These are phyloP conservation scores for Panicum virgatum DNA, from an alignment of 202 grass and related monocot genomes.

Conservation along the genomic window DNA sequence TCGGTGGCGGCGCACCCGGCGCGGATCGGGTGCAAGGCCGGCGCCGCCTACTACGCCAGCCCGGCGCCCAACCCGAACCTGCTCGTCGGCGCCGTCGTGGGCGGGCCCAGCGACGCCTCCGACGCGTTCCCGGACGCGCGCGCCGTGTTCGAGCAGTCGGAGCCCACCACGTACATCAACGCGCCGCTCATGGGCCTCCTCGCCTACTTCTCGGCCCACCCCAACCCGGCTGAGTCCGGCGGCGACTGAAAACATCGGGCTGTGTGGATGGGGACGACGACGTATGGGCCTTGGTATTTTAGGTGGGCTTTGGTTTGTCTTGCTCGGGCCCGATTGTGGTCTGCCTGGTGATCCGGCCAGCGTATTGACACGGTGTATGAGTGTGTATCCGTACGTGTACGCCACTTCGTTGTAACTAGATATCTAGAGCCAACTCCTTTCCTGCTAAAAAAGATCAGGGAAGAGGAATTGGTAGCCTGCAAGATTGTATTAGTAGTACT, in stretches of 20 bases:
- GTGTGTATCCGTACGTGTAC: no score
- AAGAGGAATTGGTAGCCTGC: conserved; percentile 15
- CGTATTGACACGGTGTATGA: not conserved
- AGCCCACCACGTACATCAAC: conserved; percentile 97
- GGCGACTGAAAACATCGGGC: not conserved
- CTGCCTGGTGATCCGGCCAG: not conserved
- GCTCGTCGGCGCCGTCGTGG: conserved; percentile 80
- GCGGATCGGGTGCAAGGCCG: conserved; percentile 71
- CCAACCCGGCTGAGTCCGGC: conserved; percentile 58
- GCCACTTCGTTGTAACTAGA: not conserved
- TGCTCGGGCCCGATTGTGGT: not conserved
- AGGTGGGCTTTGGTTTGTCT: not conserved
- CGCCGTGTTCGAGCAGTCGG: conserved; percentile 82
- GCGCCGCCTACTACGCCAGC: conserved; percentile 71
- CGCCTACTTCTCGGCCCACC: conserved; percentile 79
- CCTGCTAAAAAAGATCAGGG: conserved; percentile 22
- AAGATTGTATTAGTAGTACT: not conserved
- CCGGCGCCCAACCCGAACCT: conserved; percentile 71
- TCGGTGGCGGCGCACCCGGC: conserved; percentile 72
- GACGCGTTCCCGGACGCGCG: conserved; percentile 77
- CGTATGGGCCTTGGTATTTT: conserved; percentile 1
- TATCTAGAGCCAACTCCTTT: conserved; percentile 5
- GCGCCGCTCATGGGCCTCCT: conserved; percentile 84
- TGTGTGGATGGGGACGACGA: not conserved
- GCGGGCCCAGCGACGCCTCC: conserved; percentile 65